Base-by-base conservation (phyloP, 169 alveolate genomes). In the Plasmodium vivax region DNA sequence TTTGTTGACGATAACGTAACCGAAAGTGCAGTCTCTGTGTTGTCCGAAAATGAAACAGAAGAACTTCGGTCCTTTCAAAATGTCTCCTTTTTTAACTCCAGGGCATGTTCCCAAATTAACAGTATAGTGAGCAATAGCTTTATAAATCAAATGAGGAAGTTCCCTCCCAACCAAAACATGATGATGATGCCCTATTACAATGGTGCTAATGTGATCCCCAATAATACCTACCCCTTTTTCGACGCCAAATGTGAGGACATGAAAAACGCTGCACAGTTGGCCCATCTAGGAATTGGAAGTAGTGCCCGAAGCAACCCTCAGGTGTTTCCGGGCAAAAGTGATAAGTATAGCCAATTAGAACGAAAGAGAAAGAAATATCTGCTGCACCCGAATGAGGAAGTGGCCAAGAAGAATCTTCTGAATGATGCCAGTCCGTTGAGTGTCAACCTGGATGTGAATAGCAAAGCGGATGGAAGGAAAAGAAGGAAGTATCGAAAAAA, bases 11-110 rank as follows among this genome's bases (percentile, higher is more conserved):
- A 87, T 32, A 79, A 87, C 54, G 68, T 74, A 43, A 87, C 93
- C 16, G 88, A 79, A 87, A 87, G 85, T 68, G 85, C 88, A 30
- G 85, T 87, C 8, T 56, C 93, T 1, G 27, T 75, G 16, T 56
- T 79, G 27, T 75, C 85, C 10, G 87, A 87, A 75, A 87, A 87
- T 87, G 93, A 87, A 75, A 77, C 87, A 75, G 88, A 87, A 75
- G 88, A 75, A 87, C 80, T 87, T 27, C 54, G 73, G 30, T 79
- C 85, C 3, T 87, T 87, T 75, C 87, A 75, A 87, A 87, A 87
- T 75, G 93, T 84, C 2, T 87, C 85, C 16, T 56, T 75, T 56
- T 75, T 87, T 41, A 87, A 87, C 62, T 58, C 82, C 9, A 87
- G 43, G 82, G 62, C 82, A 30, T 54, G 45, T 84, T 2, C 93